These are phyloP conservation scores for Echinochloa phyllopogon DNA, from an alignment of 176 grass and related monocot genomes.

Conservation along the genomic window DNA sequence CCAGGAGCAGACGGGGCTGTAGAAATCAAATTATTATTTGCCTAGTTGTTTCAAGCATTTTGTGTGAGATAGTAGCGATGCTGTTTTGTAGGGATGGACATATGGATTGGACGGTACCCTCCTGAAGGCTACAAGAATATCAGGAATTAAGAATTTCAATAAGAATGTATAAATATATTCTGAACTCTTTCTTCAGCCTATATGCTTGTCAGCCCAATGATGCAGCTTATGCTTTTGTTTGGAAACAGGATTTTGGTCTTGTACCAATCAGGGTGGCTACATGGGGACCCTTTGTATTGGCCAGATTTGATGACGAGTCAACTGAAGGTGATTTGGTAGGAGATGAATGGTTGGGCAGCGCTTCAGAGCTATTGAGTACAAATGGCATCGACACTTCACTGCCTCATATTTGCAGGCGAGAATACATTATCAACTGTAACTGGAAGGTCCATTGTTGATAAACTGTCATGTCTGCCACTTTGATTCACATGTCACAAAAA, in stretches of 20 bases:
- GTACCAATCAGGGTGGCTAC: constrained; percentile 70
- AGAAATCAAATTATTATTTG: neutral
- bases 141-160: constrained; percentile 89
- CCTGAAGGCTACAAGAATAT: constrained; percentile 88
- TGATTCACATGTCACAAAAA: constrained; percentile 20
- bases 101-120: constrained; percentile 93
- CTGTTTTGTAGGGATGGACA: constrained; percentile 80
- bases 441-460: constrained; percentile 75
- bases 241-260: constrained; percentile 79
- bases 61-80: constrained; percentile 6
- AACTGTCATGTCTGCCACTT: constrained; percentile 6
- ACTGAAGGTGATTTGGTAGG: constrained; percentile 56
- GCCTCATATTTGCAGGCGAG: constrained; percentile 79
- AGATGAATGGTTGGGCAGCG: constrained; percentile 89
- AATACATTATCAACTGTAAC: constrained; percentile 94
- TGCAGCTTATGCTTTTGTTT: constrained; percentile 31
- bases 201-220: constrained; percentile 16
- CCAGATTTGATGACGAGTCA: constrained; percentile 53
- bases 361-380: constrained; percentile 66
- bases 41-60: constrained; percentile 12
- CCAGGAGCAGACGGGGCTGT: neutral
- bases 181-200: constrained; percentile 1
- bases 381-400: constrained; percentile 74
- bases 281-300: constrained; percentile 91
- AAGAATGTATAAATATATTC: constrained; percentile 61